phyloP scores from a whole-genome alignment of 1,139 yeast genomes.

The Zygosaccharomyces sapae region DNA sequence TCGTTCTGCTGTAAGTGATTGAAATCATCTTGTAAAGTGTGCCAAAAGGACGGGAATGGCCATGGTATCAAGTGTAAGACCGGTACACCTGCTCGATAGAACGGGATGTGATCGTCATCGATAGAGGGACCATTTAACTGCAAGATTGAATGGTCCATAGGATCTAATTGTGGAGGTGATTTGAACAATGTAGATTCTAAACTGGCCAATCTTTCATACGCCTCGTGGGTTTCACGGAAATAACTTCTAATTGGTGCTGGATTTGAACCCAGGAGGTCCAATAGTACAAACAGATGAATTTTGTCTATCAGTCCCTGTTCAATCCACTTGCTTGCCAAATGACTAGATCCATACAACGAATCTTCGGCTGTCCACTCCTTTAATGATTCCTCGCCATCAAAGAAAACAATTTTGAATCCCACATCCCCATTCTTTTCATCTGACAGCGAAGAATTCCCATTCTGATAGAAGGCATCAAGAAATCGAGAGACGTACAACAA shows the following conservation, averaged over 20 bases:
- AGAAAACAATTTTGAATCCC: conserved; percentile 49
- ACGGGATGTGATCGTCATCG: conserved; percentile 55
- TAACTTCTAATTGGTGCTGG: conserved; percentile 40
- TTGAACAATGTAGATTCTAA: conserved; percentile 30
- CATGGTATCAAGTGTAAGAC: conserved; percentile 49
- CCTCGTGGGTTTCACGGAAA: conserved; percentile 41
- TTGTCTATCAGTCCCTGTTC: conserved; percentile 20
- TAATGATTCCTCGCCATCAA: conserved; percentile 59
- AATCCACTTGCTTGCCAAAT: conserved; percentile 44
- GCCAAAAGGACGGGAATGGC: conserved; percentile 52
- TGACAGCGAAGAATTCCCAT: conserved; percentile 4
- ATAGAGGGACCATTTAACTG: conserved; percentile 35
- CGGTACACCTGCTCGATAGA: conserved; percentile 44
- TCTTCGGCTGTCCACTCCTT: conserved; percentile 47
- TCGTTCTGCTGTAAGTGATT: conserved; percentile 28
- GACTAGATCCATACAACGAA: conserved; percentile 53
- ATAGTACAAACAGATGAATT: conserved; percentile 44
- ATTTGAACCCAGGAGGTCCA: conserved; percentile 49
- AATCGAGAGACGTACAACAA: conserved; percentile 44
- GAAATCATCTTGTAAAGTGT: conserved; percentile 40
- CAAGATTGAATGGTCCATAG: conserved; percentile 18
- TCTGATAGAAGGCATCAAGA: conserved; percentile 22
- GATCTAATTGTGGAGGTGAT: conserved; percentile 17
- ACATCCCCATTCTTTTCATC: conserved; percentile 21
- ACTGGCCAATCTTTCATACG: conserved; percentile 38